Base-by-base conservation (phyloP, 805 yeast species). In the Nematodospora valgi region DNA sequence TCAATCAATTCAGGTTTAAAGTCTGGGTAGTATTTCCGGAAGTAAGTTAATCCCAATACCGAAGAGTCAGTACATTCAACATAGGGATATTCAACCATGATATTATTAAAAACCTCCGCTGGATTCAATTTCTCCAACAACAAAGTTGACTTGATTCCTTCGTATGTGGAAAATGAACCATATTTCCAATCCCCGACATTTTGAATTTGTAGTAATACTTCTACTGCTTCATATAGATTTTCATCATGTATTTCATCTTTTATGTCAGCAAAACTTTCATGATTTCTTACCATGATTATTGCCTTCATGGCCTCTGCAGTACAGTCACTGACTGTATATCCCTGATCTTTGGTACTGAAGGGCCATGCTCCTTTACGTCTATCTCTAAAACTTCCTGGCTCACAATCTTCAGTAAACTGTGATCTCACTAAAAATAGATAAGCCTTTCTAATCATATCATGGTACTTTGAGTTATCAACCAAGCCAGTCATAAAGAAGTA, bases 11-110 rank as follows among this genome's bases (percentile, higher is more conserved):
- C 72, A 4, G 70, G 60, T 40, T 84, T 75, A 54, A 93, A 88
- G 33, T 73, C 68, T 1, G 71, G 72, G 50, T 74, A 79, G 50
- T 77, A 66, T 40, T 78, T 71, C 29, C 80, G 68, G 62, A 88
- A 93, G 55, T 82, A 84, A 0, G 85, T 80, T 39, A 93, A 66
- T 0, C 98, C 98, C 23, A 93, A 63, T 5, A 93, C 95, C 1
- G 91, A 80, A 0, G 98, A 89, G 59, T 94, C 98, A 0, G 98
- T 88, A 58, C 99, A 93, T 59, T 93, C 99, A 14, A 94, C 97
- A 53, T 93, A 93, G 0, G 98, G 98, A 56, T 86, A 93, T 59
- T 93, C 99, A 17, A 93, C 95, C 99, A 93, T 93, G 40, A 93
- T 93, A 48, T 93, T 89, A 39, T 95, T 96, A 62, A 93, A 93